phyloP scores from a whole-genome alignment of 2,329 filamentous ascomycete species.

The Balansia obtecta region DNA sequence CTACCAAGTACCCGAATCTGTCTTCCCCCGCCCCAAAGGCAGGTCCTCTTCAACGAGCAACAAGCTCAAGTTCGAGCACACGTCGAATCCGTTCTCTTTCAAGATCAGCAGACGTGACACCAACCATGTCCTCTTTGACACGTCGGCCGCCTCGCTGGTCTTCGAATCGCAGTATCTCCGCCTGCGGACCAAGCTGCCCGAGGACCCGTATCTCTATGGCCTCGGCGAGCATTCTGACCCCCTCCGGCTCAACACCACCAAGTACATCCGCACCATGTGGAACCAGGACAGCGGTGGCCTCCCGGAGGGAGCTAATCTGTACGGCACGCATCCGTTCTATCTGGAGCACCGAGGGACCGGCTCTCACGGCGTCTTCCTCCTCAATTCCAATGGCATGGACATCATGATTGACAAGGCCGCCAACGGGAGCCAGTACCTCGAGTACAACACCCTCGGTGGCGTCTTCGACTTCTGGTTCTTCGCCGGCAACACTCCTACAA shows the following conservation, averaged over 20 bases:
- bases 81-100: conserved; percentile 52
- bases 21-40: conserved; percentile 42
- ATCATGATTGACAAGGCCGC: conserved; percentile 52
- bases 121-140: conserved; percentile 53
- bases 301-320: conserved; percentile 54
- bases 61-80: conserved; percentile 34
- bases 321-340: conserved; percentile 68
- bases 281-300: conserved; percentile 54
- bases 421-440: conserved; percentile 53
- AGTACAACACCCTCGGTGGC: conserved; percentile 72
- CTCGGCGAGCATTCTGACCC: conserved; percentile 67
- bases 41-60: conserved; percentile 15
- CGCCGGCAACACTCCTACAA: conserved; percentile 54
- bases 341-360: conserved; percentile 38
- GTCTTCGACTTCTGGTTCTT: conserved; percentile 72
- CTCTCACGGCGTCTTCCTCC: conserved; percentile 63
- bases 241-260: conserved; percentile 53
- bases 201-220: conserved; percentile 61
- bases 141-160: conserved; percentile 50
- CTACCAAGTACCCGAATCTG: conserved; percentile 61
- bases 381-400: conserved; percentile 69
- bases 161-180: conserved; percentile 72
- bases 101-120: conserved; percentile 32
- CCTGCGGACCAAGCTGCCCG: conserved; percentile 56
- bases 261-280: conserved; percentile 53